Conservation (phyloP, 805 yeast species). For the Torulaspora gathmanii region DNA sequence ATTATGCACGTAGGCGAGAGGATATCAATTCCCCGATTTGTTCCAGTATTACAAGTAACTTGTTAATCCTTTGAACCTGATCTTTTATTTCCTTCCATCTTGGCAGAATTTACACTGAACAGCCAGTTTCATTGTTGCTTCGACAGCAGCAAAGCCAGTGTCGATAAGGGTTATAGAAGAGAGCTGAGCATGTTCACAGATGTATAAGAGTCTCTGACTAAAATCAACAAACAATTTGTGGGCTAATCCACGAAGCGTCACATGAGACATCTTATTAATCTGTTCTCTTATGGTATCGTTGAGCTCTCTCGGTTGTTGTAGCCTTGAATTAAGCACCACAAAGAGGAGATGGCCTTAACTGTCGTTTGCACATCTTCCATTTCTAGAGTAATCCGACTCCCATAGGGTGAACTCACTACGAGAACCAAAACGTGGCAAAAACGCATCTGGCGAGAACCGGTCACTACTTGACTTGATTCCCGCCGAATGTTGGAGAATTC, state of each 20-base stretch:
- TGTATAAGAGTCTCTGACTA: slow-evolving; percentile 31
- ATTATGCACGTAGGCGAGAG: too few relatives aligned
- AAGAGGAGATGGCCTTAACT: slow-evolving; percentile 34
- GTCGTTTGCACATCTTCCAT: slow-evolving; percentile 15
- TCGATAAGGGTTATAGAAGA: slow-evolving; percentile 26
- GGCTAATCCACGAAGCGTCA: slow-evolving; percentile 31
- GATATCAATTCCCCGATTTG: too few relatives aligned
- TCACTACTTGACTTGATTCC: neutral
- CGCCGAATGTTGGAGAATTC: neutral
- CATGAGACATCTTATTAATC: slow-evolving; percentile 30
- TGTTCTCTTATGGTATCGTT: slow-evolving; percentile 35
- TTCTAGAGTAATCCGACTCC: slow-evolving; percentile 17
- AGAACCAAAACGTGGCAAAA: neutral
- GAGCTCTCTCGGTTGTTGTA: slow-evolving; percentile 28
- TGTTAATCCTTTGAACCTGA: too few relatives aligned
- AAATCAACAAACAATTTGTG: slow-evolving; percentile 32
- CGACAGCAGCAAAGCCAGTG: slow-evolving; percentile 37
- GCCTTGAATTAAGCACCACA: slow-evolving; percentile 36
- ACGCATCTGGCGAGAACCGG: neutral
- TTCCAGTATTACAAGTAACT: too few relatives aligned
- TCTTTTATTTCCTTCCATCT: too few relatives aligned
- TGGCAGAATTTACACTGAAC: too few relatives aligned
- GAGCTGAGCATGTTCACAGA: slow-evolving; percentile 28
- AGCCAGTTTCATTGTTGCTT: slow-evolving; percentile 39
- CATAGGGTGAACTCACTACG: neutral